Conservation (phyloP, 108 stramenopile species). For the Fragilariopsis cylindrus region DNA sequence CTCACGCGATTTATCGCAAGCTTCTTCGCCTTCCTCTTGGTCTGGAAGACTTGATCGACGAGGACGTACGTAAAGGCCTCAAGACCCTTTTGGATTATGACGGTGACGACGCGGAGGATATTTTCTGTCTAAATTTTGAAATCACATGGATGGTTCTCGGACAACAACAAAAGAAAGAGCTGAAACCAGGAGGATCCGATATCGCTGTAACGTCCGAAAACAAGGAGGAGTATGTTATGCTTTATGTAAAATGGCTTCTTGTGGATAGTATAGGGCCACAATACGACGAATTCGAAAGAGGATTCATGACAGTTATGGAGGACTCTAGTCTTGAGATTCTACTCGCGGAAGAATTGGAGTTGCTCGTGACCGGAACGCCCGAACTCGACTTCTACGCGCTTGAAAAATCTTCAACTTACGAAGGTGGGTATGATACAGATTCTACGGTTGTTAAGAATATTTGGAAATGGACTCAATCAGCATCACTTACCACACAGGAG, state of each 20-base stretch:
- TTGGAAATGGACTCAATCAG: constrained; percentile 72
- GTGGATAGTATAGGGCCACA: constrained; percentile 77
- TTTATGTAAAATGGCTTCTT: constrained; percentile 81
- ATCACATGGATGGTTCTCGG: constrained; percentile 75
- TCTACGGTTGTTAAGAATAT: constrained; percentile 63
- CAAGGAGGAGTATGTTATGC: constrained; percentile 86
- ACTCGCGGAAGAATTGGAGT: constrained; percentile 84
- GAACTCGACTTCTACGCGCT: constrained; percentile 84
- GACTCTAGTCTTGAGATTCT: constrained; percentile 69
- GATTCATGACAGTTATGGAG: constrained; percentile 78
- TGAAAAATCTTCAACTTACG: constrained; percentile 70
- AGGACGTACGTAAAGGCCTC: constrained; percentile 75
- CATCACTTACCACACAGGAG: constrained; percentile 53
- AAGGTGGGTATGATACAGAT: constrained; percentile 74
- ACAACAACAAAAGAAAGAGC: constrained; percentile 62
- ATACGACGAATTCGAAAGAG: constrained; percentile 75
- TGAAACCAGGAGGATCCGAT: constrained; percentile 81
- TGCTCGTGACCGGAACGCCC: constrained; percentile 83
- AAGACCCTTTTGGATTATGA: constrained; percentile 82
- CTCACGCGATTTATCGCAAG: constrained; percentile 86
- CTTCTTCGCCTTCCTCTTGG: constrained; percentile 70
- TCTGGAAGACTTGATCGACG: constrained; percentile 86
- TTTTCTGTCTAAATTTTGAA: constrained; percentile 84
- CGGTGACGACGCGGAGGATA: constrained; percentile 83
- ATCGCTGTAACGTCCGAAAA: constrained; percentile 82